phyloP scores from a whole-genome alignment of 2,329 filamentous ascomycete species.

The Gyromitra esculenta region DNA sequence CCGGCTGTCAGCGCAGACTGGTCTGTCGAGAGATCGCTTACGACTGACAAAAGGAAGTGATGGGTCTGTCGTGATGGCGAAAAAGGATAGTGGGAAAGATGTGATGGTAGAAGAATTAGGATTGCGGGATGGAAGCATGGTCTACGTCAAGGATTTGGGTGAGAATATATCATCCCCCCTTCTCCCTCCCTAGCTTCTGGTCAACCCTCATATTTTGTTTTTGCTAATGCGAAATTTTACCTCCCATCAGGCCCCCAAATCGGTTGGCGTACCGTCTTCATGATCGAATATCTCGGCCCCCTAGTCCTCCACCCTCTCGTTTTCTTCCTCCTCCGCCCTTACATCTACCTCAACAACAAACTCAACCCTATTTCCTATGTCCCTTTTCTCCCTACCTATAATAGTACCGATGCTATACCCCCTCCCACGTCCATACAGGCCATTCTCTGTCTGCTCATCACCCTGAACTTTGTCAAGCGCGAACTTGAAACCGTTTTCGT shows the following conservation, averaged over 20 bases:
- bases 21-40: conserved; percentile 69
- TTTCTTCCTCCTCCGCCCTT: conserved; percentile 75
- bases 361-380: conserved; percentile 56
- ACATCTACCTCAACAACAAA: conserved; percentile 70
- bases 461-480: conserved; percentile 90
- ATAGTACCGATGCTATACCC: conserved; percentile 62
- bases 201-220: conserved; percentile 2
- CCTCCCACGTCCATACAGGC: conserved; percentile 74
- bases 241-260: conserved; percentile 78
- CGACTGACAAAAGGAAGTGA: conserved; percentile 73
- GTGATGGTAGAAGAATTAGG: conserved; percentile 67
- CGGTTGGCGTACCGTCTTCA: conserved; percentile 90
- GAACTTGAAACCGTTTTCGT: conserved; percentile 94
- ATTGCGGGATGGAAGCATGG: conserved; percentile 68
- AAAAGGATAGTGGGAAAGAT: conserved; percentile 65
- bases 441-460: conserved; percentile 77
- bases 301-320: conserved; percentile 80
- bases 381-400: conserved; percentile 61
- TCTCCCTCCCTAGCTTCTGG: background rate
- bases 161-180: conserved; percentile 55
- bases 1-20: conserved; percentile 66
- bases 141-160: conserved; percentile 96
- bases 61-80: conserved; percentile 64
- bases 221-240: conserved; percentile 54
- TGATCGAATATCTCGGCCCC: conserved; percentile 94